Evolutionary conservation across 352 stramenopile species (phyloP).

Genomic region (Phytophthora litchii): DNA sequence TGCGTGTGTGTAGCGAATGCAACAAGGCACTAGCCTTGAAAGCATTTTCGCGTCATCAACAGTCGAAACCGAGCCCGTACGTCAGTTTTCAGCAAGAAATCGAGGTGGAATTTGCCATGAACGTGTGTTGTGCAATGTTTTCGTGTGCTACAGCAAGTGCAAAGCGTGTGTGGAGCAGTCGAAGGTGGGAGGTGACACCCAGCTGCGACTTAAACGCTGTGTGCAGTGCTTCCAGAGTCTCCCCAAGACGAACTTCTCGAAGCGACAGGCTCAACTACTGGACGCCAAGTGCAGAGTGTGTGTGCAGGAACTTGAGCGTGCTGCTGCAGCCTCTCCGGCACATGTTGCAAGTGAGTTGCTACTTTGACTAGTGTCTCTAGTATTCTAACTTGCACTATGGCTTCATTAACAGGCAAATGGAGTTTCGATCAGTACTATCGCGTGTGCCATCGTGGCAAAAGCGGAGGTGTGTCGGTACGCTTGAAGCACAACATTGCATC

Average conservation of each 20-base stretch:
- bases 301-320: constrained; percentile 53
- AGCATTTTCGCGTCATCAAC: constrained; percentile 60
- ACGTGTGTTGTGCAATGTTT: not conserved
- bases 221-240: constrained; percentile 80
- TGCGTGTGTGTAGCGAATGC: constrained; percentile 38
- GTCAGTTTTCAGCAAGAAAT: not conserved
- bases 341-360: constrained; percentile 33
- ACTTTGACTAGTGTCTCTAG: not conserved
- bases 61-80: constrained; percentile 49
- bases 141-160: constrained; percentile 54
- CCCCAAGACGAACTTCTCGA: constrained; percentile 66
- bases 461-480: constrained; percentile 66
- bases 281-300: constrained; percentile 71
- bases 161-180: constrained; percentile 52
- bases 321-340: constrained; percentile 28
- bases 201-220: constrained; percentile 59
- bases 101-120: not conserved
- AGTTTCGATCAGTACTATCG: constrained; percentile 68
- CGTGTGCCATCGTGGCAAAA: constrained; percentile 73
- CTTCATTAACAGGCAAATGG: constrained; percentile 50
- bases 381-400: not conserved
- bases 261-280: constrained; percentile 66
- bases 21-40: constrained; percentile 8
- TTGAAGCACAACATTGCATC: constrained; percentile 74
- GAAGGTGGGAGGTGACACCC: constrained; percentile 17